Evolutionary conservation across 139 green algal genomes (phyloP).

Genomic region (Micractinium conductrix): DNA sequence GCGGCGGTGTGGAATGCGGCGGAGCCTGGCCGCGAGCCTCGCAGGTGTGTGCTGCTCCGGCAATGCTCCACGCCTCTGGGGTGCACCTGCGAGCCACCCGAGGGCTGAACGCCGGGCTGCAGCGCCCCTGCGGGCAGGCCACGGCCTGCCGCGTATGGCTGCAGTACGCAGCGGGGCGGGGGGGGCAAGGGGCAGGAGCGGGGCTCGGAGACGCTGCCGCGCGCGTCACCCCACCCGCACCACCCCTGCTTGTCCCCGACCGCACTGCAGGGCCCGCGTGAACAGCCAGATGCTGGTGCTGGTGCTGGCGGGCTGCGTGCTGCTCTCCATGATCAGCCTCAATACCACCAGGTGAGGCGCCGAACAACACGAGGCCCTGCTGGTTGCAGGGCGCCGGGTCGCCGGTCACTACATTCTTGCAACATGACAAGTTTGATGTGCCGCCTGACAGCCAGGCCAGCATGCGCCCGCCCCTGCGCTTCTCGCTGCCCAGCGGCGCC

Average conservation of each 20-base stretch:
- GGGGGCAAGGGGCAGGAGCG: not conserved
- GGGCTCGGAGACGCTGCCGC: not conserved
- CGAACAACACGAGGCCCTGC: no score
- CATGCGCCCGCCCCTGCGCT: no score
- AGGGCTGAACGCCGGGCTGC: not conserved
- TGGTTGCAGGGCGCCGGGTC: no score
- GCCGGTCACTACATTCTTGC: no score
- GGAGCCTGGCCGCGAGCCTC: not conserved
- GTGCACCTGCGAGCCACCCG: not conserved
- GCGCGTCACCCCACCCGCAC: not conserved
- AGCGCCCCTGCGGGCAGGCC: not conserved
- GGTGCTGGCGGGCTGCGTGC: not conserved
- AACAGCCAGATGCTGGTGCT: not conserved
- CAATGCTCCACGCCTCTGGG: no score
- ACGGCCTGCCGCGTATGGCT: not conserved
- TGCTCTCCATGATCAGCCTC: not conserved
- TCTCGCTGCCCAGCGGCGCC: not conserved
- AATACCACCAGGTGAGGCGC: not conserved
- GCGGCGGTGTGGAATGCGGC: not conserved
- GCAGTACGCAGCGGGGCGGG: not conserved
- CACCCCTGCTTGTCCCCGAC: not conserved
- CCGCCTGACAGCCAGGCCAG: no score
- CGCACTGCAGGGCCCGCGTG: not conserved
- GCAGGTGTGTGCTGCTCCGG: not conserved
- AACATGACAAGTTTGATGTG: no score